Conservation (phyloP, 2,329 filamentous ascomycete species). For the Trichoderma koningiopsis region DNA sequence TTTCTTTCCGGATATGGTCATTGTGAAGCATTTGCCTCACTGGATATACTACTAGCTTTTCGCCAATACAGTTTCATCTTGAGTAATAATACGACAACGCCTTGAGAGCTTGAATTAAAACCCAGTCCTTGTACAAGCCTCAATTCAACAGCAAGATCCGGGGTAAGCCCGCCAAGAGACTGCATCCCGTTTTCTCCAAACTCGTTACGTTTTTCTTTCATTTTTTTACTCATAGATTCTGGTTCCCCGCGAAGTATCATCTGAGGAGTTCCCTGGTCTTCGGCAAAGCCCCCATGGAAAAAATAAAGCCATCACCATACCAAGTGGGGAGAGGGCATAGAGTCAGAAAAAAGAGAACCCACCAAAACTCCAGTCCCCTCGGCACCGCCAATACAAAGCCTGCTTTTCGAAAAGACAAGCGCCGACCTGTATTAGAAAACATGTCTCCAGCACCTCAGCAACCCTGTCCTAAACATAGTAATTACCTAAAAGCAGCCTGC, state of each 20-base stretch:
- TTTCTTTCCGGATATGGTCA: neutral
- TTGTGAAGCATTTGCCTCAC: neutral
- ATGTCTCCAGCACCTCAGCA: neutral
- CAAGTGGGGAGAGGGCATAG: constrained; percentile 9
- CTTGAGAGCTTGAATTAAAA: neutral
- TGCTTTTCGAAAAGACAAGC: neutral
- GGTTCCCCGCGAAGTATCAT: constrained; percentile 3
- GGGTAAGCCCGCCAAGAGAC: constrained; percentile 1
- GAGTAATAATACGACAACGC: neutral
- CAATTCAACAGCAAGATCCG: neutral
- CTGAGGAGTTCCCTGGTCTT: neutral
- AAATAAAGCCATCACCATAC: constrained; percentile 5
- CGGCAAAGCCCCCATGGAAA: neutral
- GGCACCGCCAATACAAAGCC: constrained; percentile 14
- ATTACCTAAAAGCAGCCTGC: constrained; percentile 21
- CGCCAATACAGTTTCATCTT: neutral
- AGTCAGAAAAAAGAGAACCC: constrained; percentile 1
- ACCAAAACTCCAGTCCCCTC: neutral
- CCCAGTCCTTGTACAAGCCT: neutral
- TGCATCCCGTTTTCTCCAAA: neutral
- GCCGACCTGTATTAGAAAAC: neutral
- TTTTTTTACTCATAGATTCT: neutral
- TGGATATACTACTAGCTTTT: neutral
- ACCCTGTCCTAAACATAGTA: neutral
- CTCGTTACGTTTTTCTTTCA: neutral